Base-by-base conservation (phyloP, 2,329 filamentous ascomycete species). In the Exophiala lecanii-corni region DNA sequence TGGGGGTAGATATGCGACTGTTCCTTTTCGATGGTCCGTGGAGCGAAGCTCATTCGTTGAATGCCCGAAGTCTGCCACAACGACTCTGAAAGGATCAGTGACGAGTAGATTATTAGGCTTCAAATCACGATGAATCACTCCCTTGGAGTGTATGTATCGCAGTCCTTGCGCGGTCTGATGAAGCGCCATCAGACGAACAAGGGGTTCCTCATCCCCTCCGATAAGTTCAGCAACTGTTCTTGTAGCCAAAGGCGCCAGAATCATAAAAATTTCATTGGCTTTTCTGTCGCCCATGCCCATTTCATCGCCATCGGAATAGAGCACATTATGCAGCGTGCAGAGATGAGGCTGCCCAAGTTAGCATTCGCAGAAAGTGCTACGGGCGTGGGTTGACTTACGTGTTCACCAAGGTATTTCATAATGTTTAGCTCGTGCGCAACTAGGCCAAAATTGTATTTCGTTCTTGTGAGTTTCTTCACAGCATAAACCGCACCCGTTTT, bases 51-150 rank as follows among this genome's bases (percentile, higher is more conserved):
- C 9, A 6, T 10, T 20, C 0, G 89, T 97, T 0, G 91, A 97
- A 65, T 94, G 96, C 74, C 92, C 97, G 71, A 98, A 98, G 66
- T 98, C 91, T 41, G 92, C 94, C 64, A 97, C 75, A 73, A 97
- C 91, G 43, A 97, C 89, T 62, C 97, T 91, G 7, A 88, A 88
- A 59, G 92, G 86, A 0, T 82, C 81, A 59, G 94, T 88, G 35
- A 94, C 72, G 12, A 94, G 70, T 20, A 94, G 86, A 57, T 94
- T 94, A 63, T 94, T 88, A 1, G 89, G 88, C 67, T 94, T 94
- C 41, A 94, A 78, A 63, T 94, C 88, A 57, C 88, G 78, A 65
- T 94, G 88, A 51, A 94, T 87, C 57, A 94, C 92, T 55, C 84
- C 82, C 62, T 92, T 86, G 25, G 74, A 72, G 61, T 94, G 89